A percentile compares a stretch with the other conserved stretches of the same genome.
Conservation (phyloP, 768 basidiomycete genomes). For the Mycena pura region DNA sequence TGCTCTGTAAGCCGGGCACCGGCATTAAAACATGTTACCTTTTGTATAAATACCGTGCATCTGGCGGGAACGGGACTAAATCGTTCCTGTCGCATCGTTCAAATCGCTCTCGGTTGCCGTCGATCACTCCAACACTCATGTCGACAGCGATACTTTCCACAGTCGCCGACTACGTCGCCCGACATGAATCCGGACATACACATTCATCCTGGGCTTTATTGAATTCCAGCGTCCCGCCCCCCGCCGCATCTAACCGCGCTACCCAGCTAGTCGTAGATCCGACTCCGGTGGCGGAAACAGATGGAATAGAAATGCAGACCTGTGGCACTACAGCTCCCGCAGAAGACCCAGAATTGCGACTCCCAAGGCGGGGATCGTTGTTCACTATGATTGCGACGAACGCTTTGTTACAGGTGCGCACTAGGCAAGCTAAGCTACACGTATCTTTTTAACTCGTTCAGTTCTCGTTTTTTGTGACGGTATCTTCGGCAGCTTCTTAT, state of each 20-base stretch:
- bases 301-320: background rate
- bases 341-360: slow-evolving; percentile 45
- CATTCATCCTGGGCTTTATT: slow-evolving; percentile 10
- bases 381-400: slow-evolving; percentile 50
- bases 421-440: background rate
- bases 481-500: slow-evolving; percentile 71
- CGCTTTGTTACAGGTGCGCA: slow-evolving; percentile 51
- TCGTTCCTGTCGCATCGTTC: no score
- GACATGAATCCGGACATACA: background rate
- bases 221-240: slow-evolving; percentile 5
- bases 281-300: background rate
- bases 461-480: slow-evolving; percentile 74
- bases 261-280: background rate
- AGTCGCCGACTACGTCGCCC: slow-evolving; percentile 22
- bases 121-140: no score
- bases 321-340: background rate
- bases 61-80: no score
- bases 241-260: slow-evolving; percentile 3
- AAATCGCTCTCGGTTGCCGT: no score
- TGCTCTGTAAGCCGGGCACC: no score
- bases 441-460: slow-evolving; percentile 28
- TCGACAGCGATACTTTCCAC: slow-evolving; percentile 12
- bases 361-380: slow-evolving; percentile 53
- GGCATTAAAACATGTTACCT: no score
- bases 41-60: no score